A percentile compares a stretch with the other conserved stretches of the same genome.
These are phyloP conservation scores for Tetrahymena thermophila DNA, from an alignment of 73 alveolate genomes.

Conservation along the genomic window DNA sequence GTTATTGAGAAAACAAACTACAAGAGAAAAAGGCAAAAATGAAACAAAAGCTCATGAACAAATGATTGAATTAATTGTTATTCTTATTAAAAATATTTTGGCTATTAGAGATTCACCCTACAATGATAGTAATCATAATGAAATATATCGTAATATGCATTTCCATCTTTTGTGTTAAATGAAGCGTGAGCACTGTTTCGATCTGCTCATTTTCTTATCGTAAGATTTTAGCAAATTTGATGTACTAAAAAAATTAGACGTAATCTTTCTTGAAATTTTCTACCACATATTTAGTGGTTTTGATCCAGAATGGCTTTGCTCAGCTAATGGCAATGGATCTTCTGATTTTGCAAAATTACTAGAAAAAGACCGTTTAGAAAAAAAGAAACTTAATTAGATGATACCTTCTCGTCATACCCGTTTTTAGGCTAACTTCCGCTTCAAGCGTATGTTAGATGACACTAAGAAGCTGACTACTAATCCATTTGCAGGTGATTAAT, in stretches of 20 bases:
- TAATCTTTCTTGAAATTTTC: constrained; percentile 58
- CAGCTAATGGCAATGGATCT: constrained; percentile 1
- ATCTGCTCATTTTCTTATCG: constrained; percentile 49
- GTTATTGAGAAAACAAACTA: background rate
- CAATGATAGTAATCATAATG: background rate
- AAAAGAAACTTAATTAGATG: background rate
- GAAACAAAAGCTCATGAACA: constrained; percentile 57
- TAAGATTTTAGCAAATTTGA: constrained; percentile 53
- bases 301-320: constrained; percentile 49
- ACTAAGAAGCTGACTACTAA: background rate
- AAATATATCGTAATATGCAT: constrained; percentile 10
- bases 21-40: constrained; percentile 1
- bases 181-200: background rate
- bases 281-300: constrained; percentile 55
- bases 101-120: constrained; percentile 51
- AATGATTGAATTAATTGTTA: constrained; percentile 63
- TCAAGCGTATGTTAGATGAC: constrained; percentile 8
- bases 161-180: background rate
- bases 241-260: constrained; percentile 44
- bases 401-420: constrained; percentile 40
- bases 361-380: constrained; percentile 1
- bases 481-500: background rate
- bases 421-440: constrained; percentile 26
- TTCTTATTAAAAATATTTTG: constrained; percentile 55
- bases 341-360: background rate